Percentiles rank a stretch among this genome's conserved stretches.
phyloP scores from a whole-genome alignment of 1,139 yeast species.

The Hanseniaspora uvarum region DNA sequence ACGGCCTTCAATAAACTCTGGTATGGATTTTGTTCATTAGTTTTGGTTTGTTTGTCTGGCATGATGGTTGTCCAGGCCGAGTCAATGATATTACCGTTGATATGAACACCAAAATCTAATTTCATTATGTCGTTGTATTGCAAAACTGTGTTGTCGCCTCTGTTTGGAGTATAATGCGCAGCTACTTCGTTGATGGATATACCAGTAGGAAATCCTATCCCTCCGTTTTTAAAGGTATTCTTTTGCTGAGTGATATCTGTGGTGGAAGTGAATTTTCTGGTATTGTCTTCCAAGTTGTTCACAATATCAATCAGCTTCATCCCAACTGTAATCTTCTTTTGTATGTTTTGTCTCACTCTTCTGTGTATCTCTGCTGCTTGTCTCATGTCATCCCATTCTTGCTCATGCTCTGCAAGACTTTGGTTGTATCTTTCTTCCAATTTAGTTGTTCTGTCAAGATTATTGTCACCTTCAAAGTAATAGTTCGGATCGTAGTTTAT shows the following conservation, averaged over 20 bases:
- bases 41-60: slow-evolving; percentile 19
- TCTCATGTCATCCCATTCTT: slow-evolving; percentile 72
- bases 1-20: slow-evolving; percentile 76
- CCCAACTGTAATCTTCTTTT: slow-evolving; percentile 71
- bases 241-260: slow-evolving; percentile 35
- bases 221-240: slow-evolving; percentile 44
- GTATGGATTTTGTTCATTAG: slow-evolving; percentile 52
- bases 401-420: slow-evolving; percentile 40
- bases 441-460: slow-evolving; percentile 65
- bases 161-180: slow-evolving; percentile 95
- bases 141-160: slow-evolving; percentile 77
- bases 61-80: slow-evolving; percentile 91
- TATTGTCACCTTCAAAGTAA: slow-evolving; percentile 47
- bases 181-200: slow-evolving; percentile 87
- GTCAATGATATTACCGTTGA: slow-evolving; percentile 89
- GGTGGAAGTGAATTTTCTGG: slow-evolving; percentile 63
- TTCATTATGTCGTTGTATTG: slow-evolving; percentile 87
- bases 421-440: slow-evolving; percentile 79
- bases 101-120: slow-evolving; percentile 94
- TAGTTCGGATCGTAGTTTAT: slow-evolving; percentile 39
- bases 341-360: slow-evolving; percentile 74
- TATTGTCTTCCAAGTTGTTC: slow-evolving; percentile 75
- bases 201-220: slow-evolving; percentile 97
- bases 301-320: slow-evolving; percentile 87
- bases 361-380: slow-evolving; percentile 95